These are phyloP conservation scores for Cyclanthera cordifolia DNA, from an alignment of 306 rosid species.

Conservation along the genomic window DNA sequence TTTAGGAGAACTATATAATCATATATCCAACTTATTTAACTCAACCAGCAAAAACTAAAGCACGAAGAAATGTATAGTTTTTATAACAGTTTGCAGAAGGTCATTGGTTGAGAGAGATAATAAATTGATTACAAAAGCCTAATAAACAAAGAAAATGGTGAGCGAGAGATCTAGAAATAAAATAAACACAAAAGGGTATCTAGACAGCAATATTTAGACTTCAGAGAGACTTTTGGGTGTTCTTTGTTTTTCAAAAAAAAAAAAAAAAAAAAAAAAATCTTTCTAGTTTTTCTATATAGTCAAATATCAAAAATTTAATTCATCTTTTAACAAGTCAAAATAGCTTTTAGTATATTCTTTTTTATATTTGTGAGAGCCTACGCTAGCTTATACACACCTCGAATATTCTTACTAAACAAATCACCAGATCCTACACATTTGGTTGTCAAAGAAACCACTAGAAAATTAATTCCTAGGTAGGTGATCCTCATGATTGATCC, in stretches of 20 bases:
- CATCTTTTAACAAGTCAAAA: background rate
- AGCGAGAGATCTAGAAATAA: background rate
- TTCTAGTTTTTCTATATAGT: background rate
- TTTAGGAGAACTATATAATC: background rate
- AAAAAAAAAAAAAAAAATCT: background rate
- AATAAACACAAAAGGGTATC: background rate
- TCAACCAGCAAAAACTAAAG: background rate
- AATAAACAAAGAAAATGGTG: background rate
- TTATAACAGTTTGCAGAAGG: background rate
- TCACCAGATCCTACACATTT: too few species aligned
- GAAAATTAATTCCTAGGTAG: too few species aligned
- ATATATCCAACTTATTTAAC: background rate
- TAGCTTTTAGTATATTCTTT: background rate
- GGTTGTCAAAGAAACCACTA: too few species aligned
- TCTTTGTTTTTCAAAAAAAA: background rate
- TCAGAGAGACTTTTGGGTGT: background rate
- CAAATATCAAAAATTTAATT: background rate
- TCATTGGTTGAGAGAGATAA: background rate
- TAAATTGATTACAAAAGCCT: background rate
- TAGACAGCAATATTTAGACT: background rate
- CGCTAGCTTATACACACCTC: too few species aligned
- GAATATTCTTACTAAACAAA: too few species aligned
- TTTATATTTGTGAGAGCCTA: too few species aligned
- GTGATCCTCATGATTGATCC: too few species aligned
- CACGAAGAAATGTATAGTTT: background rate